Conservation (phyloP, 2,329 filamentous ascomycete genomes). For the Magnaporthiopsis rhizophila region DNA sequence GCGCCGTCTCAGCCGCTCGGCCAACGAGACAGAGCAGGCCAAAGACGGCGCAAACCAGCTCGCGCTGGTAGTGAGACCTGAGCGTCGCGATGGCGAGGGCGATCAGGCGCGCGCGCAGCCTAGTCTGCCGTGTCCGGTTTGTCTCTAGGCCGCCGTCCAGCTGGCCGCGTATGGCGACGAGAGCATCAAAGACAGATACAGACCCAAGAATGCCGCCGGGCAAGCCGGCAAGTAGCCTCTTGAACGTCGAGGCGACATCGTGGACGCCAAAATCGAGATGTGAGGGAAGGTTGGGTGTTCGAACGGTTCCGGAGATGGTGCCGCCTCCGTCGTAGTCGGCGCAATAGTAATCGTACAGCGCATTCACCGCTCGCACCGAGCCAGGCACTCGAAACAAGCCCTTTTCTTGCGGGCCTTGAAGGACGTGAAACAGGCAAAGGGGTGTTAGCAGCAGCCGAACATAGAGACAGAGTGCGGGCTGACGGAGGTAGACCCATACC, state of each 20-base stretch:
- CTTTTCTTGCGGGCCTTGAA: not conserved
- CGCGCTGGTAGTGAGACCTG: conserved; percentile 50
- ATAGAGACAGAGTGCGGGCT: too few species aligned
- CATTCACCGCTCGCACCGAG: conserved; percentile 45
- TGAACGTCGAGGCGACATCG: conserved; percentile 61
- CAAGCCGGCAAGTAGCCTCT: conserved; percentile 53
- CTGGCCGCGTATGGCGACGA: conserved; percentile 53
- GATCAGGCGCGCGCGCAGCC: conserved; percentile 55
- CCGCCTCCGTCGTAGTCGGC: conserved; percentile 20
- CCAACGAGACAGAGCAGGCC: conserved; percentile 56
- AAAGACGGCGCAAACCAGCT: conserved; percentile 60
- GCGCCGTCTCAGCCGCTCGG: conserved; percentile 42
- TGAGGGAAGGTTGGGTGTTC: conserved; percentile 48
- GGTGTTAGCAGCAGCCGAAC: too few species aligned
- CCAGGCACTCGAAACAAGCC: conserved; percentile 51
- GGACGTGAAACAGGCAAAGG: not conserved
- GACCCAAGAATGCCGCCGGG: conserved; percentile 58
- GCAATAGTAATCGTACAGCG: conserved; percentile 58
- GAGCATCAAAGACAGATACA: conserved; percentile 49
- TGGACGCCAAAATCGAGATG: conserved; percentile 54
- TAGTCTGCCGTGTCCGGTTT: conserved; percentile 44
- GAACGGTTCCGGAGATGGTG: conserved; percentile 46
- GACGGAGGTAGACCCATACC: conserved; percentile 28
- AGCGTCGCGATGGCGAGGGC: conserved; percentile 54
- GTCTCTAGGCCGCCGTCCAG: conserved; percentile 43